Conservation (phyloP, 179 eudicot genomes). For the Patellifolia procumbens region DNA sequence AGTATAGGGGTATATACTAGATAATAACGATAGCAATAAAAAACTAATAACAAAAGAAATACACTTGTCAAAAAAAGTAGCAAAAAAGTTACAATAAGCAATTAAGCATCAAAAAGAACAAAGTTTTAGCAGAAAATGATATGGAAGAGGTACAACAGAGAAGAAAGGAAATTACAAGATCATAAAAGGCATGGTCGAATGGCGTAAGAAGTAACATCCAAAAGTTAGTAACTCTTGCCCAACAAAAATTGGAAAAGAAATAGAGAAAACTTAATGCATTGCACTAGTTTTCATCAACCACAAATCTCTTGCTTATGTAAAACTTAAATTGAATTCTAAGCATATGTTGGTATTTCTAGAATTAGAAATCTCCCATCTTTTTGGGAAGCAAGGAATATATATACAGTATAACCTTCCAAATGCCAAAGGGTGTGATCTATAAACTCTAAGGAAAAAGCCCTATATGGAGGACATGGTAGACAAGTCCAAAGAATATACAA, state of each 20-base stretch:
- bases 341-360: background rate
- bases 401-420: background rate
- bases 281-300: background rate
- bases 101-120: background rate
- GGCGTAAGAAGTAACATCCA: background rate
- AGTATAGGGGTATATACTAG: background rate
- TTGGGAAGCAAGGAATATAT: background rate
- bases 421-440: background rate
- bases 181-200: background rate
- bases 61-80: too few species aligned
- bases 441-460: background rate
- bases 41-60: background rate
- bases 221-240: background rate
- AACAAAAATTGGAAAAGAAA: background rate
- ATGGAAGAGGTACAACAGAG: background rate
- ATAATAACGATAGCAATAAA: background rate
- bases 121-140: background rate
- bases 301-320: background rate
- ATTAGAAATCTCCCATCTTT: background rate
- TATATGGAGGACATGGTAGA: background rate
- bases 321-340: background rate
- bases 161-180: background rate
- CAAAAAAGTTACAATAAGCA: too few species aligned
- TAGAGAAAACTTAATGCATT: background rate
- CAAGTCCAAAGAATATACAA: background rate